phyloP scores from a whole-genome alignment of 331 rosid genomes.

The Acacia pycnantha region DNA sequence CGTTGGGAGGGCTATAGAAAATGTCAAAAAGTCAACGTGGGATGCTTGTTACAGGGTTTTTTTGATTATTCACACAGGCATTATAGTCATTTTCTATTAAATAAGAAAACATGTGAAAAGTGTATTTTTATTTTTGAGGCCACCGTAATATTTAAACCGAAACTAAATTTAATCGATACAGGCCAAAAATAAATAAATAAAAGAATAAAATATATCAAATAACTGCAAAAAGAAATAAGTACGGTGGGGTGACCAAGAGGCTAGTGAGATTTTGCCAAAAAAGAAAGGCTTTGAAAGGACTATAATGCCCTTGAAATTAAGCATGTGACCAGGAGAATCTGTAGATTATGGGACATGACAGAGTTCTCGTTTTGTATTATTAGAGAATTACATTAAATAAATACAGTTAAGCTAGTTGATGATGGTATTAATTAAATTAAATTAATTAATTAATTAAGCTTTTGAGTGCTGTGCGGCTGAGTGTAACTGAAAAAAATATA shows the following conservation, averaged over 20 bases:
- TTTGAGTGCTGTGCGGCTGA: constrained; percentile 25
- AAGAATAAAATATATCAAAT: not conserved
- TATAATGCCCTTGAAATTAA: constrained; percentile 28
- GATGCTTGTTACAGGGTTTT: accelerated
- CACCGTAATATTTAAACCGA: not conserved
- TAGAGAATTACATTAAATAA: not conserved
- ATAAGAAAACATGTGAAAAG: no score
- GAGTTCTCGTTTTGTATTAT: constrained; percentile 34
- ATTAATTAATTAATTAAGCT: not conserved
- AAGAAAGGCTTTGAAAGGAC: not conserved
- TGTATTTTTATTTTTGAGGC: not conserved
- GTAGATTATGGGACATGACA: constrained; percentile 29
- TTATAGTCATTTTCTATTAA: no score
- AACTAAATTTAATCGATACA: not conserved
- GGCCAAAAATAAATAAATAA: not conserved
- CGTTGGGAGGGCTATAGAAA: no score
- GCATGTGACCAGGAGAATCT: constrained; percentile 36
- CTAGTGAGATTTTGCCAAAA: not conserved
- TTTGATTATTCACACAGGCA: no score
- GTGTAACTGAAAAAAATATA: not conserved
- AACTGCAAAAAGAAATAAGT: not conserved
- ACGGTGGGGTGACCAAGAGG: not conserved
- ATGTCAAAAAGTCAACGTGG: no score
- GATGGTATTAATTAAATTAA: constrained; percentile 25
- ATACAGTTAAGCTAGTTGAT: constrained; percentile 17